Percentiles rank a stretch among this genome's conserved stretches.
Conservation (phyloP, 257 asterid species). For the Capsicum pubescens region DNA sequence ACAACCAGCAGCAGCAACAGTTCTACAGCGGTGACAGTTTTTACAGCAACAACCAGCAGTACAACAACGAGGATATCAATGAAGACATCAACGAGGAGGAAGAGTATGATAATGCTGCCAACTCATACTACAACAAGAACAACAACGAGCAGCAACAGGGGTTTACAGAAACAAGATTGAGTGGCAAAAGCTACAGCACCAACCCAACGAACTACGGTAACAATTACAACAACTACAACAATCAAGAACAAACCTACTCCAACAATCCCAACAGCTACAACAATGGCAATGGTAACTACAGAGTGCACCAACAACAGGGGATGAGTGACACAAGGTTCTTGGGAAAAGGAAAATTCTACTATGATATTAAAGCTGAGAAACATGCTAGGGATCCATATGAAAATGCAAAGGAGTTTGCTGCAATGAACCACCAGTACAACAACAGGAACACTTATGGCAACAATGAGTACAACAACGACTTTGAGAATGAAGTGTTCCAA, state of each 20-base stretch:
- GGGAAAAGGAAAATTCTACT: conserved; percentile 68
- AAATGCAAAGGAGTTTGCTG: conserved; percentile 39
- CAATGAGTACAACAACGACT: conserved; percentile 32
- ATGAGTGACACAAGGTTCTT: conserved; percentile 84
- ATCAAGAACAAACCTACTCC: conserved; percentile 30
- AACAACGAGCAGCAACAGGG: conserved; percentile 46
- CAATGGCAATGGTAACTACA: conserved; percentile 39
- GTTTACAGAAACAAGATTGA: conserved; percentile 32
- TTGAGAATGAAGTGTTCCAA: conserved; percentile 50
- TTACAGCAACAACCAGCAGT: conserved; percentile 26
- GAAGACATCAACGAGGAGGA: conserved; percentile 26
- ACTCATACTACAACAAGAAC: conserved; percentile 30
- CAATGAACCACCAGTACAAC: conserved; percentile 33
- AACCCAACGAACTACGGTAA: conserved; percentile 24
- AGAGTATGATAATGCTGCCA: background rate
- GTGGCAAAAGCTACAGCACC: conserved; percentile 15
- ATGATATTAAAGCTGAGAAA: conserved; percentile 49
- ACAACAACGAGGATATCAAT: conserved; percentile 34
- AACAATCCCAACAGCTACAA: conserved; percentile 33
- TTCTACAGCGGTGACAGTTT: conserved; percentile 34
- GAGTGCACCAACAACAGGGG: conserved; percentile 58
- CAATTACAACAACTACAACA: conserved; percentile 29
- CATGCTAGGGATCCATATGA: conserved; percentile 54
- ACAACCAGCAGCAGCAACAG: conserved; percentile 36
- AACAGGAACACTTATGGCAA: conserved; percentile 35